A percentile compares a stretch with the other conserved stretches of the same genome.
phyloP scores from a whole-genome alignment of 148 eudicot genomes.

The Dysphania ambrosioides region DNA sequence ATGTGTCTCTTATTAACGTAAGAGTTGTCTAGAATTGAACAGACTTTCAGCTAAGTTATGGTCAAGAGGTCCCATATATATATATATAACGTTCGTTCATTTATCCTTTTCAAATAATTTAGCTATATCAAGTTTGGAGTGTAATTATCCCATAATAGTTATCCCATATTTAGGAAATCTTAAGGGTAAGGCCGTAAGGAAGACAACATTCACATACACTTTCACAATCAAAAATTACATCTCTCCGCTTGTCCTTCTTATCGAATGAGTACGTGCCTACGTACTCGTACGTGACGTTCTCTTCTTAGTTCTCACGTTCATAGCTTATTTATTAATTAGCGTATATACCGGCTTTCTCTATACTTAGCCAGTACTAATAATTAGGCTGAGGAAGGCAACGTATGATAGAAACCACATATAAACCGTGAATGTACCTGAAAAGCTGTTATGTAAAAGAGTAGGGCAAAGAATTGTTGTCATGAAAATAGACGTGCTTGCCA shows the following conservation, averaged over 20 bases:
- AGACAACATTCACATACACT: conserved; percentile 7
- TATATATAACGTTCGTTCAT: not conserved
- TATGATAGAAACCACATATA: conserved; percentile 16
- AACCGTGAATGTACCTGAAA: conserved; percentile 7
- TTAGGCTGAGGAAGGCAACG: conserved; percentile 10
- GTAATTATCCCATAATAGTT: not conserved
- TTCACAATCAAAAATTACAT: not conserved
- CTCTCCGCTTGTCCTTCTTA: not conserved
- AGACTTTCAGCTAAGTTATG: no score
- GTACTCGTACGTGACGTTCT: not conserved
- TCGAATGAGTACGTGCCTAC: not conserved
- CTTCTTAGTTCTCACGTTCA: not conserved
- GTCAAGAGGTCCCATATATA: not conserved
- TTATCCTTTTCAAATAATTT: not conserved
- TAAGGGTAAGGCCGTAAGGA: not conserved
- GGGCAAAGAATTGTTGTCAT: not conserved
- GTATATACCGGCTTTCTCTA: conserved; percentile 6
- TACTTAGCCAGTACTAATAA: conserved; percentile 11
- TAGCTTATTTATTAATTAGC: not conserved
- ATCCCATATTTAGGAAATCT: not conserved
- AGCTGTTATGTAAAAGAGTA: conserved; percentile 10
- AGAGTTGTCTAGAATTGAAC: no score
- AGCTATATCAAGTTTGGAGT: not conserved
- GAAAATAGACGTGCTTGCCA: conserved; percentile 17
- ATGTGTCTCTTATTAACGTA: no score